Evolutionary conservation across 2,329 filamentous ascomycete genomes (phyloP).

Genomic region (Sporothrix dimorphospora): DNA sequence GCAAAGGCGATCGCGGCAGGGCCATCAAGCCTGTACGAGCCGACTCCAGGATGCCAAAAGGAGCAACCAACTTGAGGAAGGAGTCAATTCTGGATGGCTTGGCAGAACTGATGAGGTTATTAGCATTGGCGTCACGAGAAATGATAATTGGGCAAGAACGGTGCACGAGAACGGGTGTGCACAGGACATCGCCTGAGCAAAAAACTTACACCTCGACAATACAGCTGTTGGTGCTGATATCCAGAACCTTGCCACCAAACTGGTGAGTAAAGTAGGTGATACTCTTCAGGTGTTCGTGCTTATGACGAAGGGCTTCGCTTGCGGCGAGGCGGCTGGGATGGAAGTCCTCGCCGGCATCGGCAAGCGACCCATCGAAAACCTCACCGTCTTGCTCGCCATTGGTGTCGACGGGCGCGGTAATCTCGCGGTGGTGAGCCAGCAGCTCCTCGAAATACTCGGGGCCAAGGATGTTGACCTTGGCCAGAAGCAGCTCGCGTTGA

Average conservation of each 20-base stretch:
- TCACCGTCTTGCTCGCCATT: conserved; percentile 51
- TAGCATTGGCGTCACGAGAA: conserved; percentile 29
- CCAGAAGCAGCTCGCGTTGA: conserved; percentile 90
- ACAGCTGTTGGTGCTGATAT: conserved; percentile 98
- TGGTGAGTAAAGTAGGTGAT: conserved; percentile 98
- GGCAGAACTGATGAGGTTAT: conserved; percentile 64
- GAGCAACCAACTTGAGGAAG: conserved; percentile 92
- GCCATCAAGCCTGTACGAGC: conserved; percentile 97
- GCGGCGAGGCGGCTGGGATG: conserved; percentile 85
- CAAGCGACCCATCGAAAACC: conserved; percentile 46
- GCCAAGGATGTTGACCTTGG: conserved; percentile 94
- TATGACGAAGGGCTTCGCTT: conserved; percentile 89
- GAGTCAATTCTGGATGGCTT: conserved; percentile 94
- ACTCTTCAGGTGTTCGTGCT: conserved; percentile 94
- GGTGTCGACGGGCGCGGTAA: conserved; percentile 54
- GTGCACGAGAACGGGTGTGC: background rate
- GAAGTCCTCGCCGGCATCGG: conserved; percentile 67
- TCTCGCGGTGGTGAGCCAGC: conserved; percentile 92
- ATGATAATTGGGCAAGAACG: background rate
- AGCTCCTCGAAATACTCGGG: conserved; percentile 99
- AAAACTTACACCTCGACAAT: conserved; percentile 89
- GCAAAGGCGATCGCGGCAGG: conserved; percentile 86
- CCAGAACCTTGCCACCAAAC: conserved; percentile 94
- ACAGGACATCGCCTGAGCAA: background rate
- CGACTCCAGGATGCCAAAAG: conserved; percentile 96